Evolutionary conservation across 164 flowering plant species (phyloP).

Genomic region (Cinnamomum micranthum): DNA sequence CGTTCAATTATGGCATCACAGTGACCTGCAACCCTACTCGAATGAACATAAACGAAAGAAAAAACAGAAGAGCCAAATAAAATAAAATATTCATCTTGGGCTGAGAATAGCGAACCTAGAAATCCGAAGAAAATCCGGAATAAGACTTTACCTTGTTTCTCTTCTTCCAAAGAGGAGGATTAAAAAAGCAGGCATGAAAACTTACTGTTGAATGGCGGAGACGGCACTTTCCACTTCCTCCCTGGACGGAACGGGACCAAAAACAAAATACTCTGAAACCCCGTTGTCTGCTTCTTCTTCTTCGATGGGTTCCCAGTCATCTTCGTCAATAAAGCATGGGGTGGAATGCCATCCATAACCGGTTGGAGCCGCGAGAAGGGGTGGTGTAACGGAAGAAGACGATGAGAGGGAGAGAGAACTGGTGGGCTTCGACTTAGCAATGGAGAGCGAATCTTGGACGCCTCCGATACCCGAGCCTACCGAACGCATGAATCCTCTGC

Average conservation of each 20-base stretch:
- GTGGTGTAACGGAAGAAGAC: conserved; percentile 1
- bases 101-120: not conserved
- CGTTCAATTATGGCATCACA: not conserved
- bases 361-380: conserved; percentile 1
- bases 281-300: conserved; percentile 15
- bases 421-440: conserved; percentile 11
- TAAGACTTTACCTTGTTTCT: too few relatives aligned
- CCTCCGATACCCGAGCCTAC: conserved; percentile 30
- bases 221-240: conserved; percentile 55
- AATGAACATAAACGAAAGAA: not conserved
- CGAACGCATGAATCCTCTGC: conserved; percentile 34
- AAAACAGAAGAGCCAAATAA: not conserved
- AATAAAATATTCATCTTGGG: not conserved
- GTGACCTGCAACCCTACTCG: too few relatives aligned
- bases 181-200: not conserved
- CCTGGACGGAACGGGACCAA: conserved; percentile 53
- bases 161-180: not conserved
- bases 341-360: conserved; percentile 15
- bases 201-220: conserved; percentile 55
- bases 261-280: conserved; percentile 23
- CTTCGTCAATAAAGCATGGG: conserved; percentile 11
- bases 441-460: conserved; percentile 26
- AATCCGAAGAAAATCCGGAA: too few relatives aligned
- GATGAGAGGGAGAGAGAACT: conserved; percentile 10
- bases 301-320: conserved; percentile 51